Evolutionary conservation across 495 filamentous ascomycete species (phyloP).

Genomic region (Xylaria cubensis): DNA sequence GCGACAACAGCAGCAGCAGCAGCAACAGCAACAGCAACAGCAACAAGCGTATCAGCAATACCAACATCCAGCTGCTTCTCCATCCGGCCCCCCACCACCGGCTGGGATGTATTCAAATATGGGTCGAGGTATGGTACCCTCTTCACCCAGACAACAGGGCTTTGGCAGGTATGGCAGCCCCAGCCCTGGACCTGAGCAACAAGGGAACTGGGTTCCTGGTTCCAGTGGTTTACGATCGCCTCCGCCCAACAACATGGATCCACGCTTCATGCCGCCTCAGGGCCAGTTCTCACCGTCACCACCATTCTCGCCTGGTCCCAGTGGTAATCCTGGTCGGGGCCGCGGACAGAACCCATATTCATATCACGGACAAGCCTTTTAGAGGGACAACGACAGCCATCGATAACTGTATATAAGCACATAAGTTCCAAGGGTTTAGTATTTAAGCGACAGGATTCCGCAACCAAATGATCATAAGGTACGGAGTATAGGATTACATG

Average conservation of each 20-base stretch:
- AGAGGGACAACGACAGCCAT: constrained; percentile 17
- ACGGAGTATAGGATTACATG: constrained; percentile 32
- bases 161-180: constrained; percentile 29
- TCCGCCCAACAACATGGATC: constrained; percentile 36
- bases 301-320: constrained; percentile 14
- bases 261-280: constrained; percentile 34
- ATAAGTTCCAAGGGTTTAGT: not conserved
- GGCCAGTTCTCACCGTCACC: constrained; percentile 39
- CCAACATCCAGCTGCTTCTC: constrained; percentile 39
- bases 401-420: constrained; percentile 7
- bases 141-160: constrained; percentile 28
- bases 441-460: not conserved
- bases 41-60: constrained; percentile 58
- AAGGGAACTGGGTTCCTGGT: constrained; percentile 38
- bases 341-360: constrained; percentile 42
- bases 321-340: constrained; percentile 22
- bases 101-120: constrained; percentile 45
- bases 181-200: constrained; percentile 34
- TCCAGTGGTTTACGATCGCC: constrained; percentile 41
- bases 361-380: constrained; percentile 53
- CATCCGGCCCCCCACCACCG: constrained; percentile 33
- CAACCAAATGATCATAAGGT: constrained; percentile 24
- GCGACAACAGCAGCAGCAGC: constrained; percentile 68
- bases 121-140: constrained; percentile 31
- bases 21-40: constrained; percentile 59